Evolutionary conservation across 352 stramenopile species (phyloP).

Genomic region (Phytophthora sansomeana): DNA sequence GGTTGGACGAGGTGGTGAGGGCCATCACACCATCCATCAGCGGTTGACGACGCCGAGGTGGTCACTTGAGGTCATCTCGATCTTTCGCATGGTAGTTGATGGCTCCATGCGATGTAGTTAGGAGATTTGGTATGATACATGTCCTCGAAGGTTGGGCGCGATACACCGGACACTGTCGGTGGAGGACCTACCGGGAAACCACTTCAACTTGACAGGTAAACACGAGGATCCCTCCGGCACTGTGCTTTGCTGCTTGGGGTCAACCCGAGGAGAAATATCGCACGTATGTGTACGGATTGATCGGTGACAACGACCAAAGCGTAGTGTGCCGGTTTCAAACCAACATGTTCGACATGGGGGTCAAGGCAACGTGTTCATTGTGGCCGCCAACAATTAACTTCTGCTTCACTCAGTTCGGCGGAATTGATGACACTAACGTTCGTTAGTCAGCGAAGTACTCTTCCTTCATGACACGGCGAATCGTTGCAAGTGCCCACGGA

Average conservation of each 20-base stretch:
- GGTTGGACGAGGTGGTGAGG: neutral
- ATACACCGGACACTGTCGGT: neutral
- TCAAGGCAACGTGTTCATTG: neutral
- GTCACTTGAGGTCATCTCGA: no score
- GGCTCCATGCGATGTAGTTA: no score
- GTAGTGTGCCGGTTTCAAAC: neutral
- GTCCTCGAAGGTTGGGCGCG: neutral
- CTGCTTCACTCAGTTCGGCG: neutral
- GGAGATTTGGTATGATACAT: no score
- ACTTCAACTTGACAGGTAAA: neutral
- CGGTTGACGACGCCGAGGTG: no score
- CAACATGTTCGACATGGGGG: neutral
- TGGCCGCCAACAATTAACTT: neutral
- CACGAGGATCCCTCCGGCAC: neutral
- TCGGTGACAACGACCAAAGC: neutral
- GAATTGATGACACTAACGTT: neutral
- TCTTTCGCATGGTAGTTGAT: no score
- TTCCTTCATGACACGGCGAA: slow-evolving; percentile 28
- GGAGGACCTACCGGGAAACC: no score
- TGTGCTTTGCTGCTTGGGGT: neutral
- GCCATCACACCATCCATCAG: slow-evolving; percentile 12
- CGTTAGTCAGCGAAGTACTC: slow-evolving; percentile 18
- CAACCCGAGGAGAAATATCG: neutral
- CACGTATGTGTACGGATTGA: neutral
- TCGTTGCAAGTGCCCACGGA: slow-evolving; percentile 18